Conservation (phyloP, 495 filamentous ascomycete genomes). For the Chaetomium tenue region DNA sequence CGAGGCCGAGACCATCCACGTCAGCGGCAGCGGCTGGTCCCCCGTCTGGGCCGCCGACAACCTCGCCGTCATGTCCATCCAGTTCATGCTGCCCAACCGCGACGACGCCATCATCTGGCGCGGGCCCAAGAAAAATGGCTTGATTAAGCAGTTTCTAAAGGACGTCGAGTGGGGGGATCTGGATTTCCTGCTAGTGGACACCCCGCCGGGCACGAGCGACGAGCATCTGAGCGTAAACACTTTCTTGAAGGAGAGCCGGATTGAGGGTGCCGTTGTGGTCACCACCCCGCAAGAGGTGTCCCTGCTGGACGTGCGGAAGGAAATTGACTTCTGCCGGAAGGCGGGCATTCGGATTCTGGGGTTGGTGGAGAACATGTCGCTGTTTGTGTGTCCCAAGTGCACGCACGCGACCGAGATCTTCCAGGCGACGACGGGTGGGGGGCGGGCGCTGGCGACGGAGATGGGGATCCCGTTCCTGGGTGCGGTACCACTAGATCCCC, state of each 20-base stretch:
- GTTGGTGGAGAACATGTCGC: constrained; percentile 95
- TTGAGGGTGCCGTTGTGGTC: constrained; percentile 89
- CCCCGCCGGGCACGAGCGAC: constrained; percentile 90
- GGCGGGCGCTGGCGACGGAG: constrained; percentile 71
- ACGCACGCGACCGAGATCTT: constrained; percentile 81
- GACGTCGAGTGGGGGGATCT: constrained; percentile 97
- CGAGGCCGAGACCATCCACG: constrained; percentile 85
- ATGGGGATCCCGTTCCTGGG: constrained; percentile 85
- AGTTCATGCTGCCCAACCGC: constrained; percentile 91
- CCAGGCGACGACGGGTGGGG: constrained; percentile 86
- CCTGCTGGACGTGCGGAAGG: constrained; percentile 88
- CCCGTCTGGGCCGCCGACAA: constrained; percentile 94
- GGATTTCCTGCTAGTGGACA: constrained; percentile 91
- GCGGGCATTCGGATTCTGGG: constrained; percentile 86
- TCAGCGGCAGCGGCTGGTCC: constrained; percentile 76
- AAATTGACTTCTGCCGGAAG: constrained; percentile 95
- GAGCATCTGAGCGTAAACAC: constrained; percentile 92
- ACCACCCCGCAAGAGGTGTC: constrained; percentile 96
- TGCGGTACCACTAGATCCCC: constrained; percentile 86
- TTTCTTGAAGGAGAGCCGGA: constrained; percentile 79
- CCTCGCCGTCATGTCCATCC: constrained; percentile 89
- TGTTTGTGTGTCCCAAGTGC: constrained; percentile 92
- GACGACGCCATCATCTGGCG: constrained; percentile 97
- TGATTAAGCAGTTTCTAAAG: constrained; percentile 96
- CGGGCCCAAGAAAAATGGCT: constrained; percentile 94